A percentile compares a stretch with the other conserved stretches of the same genome.
phyloP scores from a whole-genome alignment of 2,329 filamentous ascomycete genomes.

The Pestalotiopsis sp. region DNA sequence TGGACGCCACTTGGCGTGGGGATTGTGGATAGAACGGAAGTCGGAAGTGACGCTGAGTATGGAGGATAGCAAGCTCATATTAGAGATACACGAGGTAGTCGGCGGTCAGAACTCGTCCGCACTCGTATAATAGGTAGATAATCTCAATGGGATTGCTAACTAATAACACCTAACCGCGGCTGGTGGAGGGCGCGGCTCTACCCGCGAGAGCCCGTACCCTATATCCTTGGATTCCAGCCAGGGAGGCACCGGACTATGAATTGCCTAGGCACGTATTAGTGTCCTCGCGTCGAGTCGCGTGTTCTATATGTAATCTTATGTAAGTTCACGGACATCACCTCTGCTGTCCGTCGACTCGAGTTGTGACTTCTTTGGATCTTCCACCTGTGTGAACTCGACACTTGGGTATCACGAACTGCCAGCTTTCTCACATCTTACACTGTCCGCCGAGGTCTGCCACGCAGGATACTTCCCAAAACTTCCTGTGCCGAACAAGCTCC shows the following conservation, averaged over 20 bases:
- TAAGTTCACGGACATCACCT: too few relatives aligned
- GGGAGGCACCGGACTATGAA: neutral
- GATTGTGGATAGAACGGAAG: neutral
- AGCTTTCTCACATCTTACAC: neutral
- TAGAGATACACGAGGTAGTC: too few relatives aligned
- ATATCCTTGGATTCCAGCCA: neutral
- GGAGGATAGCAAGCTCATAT: neutral
- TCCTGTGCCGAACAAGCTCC: neutral
- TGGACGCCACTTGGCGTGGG: neutral
- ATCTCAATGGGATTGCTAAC: neutral
- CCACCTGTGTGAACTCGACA: slow-evolving; percentile 13
- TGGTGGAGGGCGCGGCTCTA: neutral
- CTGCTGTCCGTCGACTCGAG: neutral
- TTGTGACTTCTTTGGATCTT: neutral
- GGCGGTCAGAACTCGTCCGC: neutral
- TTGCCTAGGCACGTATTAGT: neutral
- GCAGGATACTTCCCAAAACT: slow-evolving; percentile 1
- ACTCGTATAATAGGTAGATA: neutral
- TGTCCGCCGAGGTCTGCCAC: neutral
- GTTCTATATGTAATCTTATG: neutral
- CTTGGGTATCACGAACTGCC: neutral
- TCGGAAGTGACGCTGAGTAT: neutral
- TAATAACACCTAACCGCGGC: neutral
- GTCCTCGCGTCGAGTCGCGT: neutral
- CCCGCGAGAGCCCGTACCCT: neutral